Evolutionary conservation across 768 basidiomycete genomes (phyloP), one percentile per base, ranked within the genome.

Genomic region (Tulasnella sp.): DNA sequence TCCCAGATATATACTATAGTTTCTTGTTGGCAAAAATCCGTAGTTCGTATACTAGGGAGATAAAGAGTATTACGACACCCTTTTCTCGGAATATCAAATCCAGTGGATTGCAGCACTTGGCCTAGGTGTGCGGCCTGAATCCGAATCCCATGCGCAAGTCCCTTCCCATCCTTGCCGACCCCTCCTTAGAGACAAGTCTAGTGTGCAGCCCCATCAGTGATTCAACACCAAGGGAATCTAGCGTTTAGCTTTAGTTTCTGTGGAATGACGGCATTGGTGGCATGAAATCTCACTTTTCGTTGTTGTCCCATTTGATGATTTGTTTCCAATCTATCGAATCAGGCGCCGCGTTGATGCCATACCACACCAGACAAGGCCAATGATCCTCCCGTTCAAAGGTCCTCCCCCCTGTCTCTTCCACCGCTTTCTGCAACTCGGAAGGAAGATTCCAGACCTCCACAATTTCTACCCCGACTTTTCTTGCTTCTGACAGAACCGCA

Each of bases 371-470:
- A 2, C 86, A 81, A 5, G 87, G 83, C 10, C 89, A 79, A 80
- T 87, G 85, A 42, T 85, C 86, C 4, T 82, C 80, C 55, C 88
- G 83, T 61, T 83, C 81, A 69, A 81, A 74, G 0, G 82, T 85
- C 55, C 67, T 80, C 0, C 85, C 86, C 6, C 85, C 84, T 4
- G 84, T 78, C 29, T 79, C 80, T 23, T 76, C 70, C 35, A 73
- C 78, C 11, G 80, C 76, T 3, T 77, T 74, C 70, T 81, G 55
- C 37, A 89, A 79, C 20, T 86, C 79, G 16, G 79, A 51, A 1
- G 86, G 83, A 39, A 89, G 75, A 79, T 87, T 87, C 86, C 88
- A 90, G 6, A 87, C 81, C 79, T 89, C 89, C 42, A 90, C 81
- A 42, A 77, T 84, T 29, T 82, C 80, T 73, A 87, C 81, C 5